phyloP scores from a whole-genome alignment of 106 monocot species.

The Dendrobium nobile region DNA sequence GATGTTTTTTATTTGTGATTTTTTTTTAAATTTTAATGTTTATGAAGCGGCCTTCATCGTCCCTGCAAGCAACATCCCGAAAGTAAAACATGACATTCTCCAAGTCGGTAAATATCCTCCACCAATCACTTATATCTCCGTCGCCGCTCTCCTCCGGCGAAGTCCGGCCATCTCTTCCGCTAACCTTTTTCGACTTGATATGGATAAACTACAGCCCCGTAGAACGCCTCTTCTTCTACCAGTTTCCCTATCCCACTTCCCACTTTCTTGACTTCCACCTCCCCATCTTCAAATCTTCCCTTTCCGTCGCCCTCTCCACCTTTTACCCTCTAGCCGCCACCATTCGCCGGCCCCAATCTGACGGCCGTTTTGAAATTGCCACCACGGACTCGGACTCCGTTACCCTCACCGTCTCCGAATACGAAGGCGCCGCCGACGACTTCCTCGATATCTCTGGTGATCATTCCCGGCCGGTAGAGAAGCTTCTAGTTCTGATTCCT shows the following conservation, averaged over 20 bases:
- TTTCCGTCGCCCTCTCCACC: constrained; percentile 1
- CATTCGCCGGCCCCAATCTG: neutral
- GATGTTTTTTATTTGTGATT: no score
- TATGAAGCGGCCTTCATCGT: no score
- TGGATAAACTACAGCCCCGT: neutral
- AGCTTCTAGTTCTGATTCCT: neutral
- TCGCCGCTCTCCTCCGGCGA: neutral
- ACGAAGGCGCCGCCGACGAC: neutral
- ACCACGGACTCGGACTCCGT: constrained; percentile 19
- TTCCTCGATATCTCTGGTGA: constrained; percentile 8
- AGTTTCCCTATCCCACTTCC: constrained; percentile 3
- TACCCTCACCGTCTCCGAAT: constrained; percentile 10
- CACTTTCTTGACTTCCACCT: constrained; percentile 10
- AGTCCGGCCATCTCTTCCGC: constrained; percentile 4
- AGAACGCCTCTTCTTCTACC: constrained; percentile 16
- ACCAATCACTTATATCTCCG: constrained; percentile 11
- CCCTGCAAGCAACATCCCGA: no score
- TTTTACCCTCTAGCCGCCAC: constrained; percentile 16
- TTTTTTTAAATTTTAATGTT: no score
- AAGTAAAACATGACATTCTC: neutral
- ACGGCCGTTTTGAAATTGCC: constrained; percentile 12
- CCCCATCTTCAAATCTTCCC: constrained; percentile 6
- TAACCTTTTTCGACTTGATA: constrained; percentile 11
- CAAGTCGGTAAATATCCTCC: neutral
- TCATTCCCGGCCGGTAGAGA: neutral